Conservation (phyloP, 108 stramenopile species). For the Ochromonas danica region DNA sequence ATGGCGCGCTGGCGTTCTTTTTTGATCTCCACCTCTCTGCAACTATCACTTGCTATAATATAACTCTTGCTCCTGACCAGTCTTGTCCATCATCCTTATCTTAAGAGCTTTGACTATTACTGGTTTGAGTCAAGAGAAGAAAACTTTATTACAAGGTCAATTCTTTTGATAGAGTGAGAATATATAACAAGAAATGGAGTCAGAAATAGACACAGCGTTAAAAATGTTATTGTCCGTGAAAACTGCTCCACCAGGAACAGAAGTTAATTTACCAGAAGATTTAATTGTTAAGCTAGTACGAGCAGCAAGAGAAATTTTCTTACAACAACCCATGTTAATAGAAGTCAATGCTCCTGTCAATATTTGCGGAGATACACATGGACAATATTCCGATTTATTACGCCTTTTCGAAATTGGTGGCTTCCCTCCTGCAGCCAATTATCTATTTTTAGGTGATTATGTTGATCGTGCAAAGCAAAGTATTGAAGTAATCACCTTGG, state of each 20-base stretch:
- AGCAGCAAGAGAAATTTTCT: constrained; percentile 65
- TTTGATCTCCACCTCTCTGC: too few relatives aligned
- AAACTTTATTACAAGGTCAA: too few relatives aligned
- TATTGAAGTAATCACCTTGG: constrained; percentile 95
- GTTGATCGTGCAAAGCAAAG: constrained; percentile 96
- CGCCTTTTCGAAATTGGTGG: constrained; percentile 94
- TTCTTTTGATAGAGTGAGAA: too few relatives aligned
- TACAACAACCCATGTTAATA: constrained; percentile 92
- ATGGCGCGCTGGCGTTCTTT: too few relatives aligned
- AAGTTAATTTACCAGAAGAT: constrained; percentile 57
- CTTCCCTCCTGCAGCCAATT: constrained; percentile 92
- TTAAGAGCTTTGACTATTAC: too few relatives aligned
- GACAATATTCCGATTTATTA: constrained; percentile 93
- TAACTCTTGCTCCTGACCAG: too few relatives aligned
- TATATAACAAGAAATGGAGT: too few relatives aligned
- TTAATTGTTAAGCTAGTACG: constrained; percentile 44
- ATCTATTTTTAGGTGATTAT: constrained; percentile 97
- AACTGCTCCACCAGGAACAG: constrained; percentile 57
- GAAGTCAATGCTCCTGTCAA: constrained; percentile 93
- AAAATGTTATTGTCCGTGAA: constrained; percentile 28
- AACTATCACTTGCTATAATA: too few relatives aligned
- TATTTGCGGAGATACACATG: constrained; percentile 93
- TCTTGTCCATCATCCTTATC: too few relatives aligned
- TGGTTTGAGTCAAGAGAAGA: too few relatives aligned
- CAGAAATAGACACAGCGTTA: constrained; percentile 11